Evolutionary conservation across 2,329 filamentous ascomycete species (phyloP).

Genomic region (Penicillium sp.): DNA sequence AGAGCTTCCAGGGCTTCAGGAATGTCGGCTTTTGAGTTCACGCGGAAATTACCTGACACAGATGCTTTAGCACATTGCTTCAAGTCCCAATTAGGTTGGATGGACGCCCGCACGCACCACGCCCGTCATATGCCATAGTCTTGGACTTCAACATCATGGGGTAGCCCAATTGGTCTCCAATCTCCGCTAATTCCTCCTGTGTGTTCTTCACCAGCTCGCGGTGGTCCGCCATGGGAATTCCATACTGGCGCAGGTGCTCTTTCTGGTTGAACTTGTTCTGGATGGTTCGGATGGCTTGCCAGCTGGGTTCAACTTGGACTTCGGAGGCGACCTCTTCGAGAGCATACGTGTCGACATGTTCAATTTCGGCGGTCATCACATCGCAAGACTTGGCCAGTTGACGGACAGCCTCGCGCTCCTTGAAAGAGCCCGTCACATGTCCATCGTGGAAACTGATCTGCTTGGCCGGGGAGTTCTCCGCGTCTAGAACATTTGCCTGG

Average conservation of each 20-base stretch:
- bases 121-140: conserved; percentile 88
- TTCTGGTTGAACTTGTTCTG: conserved; percentile 95
- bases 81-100: background rate
- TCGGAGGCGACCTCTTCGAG: conserved; percentile 72
- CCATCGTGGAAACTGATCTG: conserved; percentile 70
- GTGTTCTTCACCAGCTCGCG: conserved; percentile 58
- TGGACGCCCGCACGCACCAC: conserved; percentile 48
- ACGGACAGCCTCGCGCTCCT: conserved; percentile 70
- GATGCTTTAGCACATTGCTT: conserved; percentile 4
- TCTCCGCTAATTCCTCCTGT: conserved; percentile 55
- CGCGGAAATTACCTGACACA: conserved; percentile 56
- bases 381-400: conserved; percentile 71
- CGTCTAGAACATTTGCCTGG: conserved; percentile 72
- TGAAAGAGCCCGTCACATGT: conserved; percentile 84
- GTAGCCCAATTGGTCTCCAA: conserved; percentile 63
- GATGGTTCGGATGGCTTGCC: conserved; percentile 79
- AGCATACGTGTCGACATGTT: conserved; percentile 87
- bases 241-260: conserved; percentile 62
- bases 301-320: conserved; percentile 69
- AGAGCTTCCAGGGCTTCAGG: conserved; percentile 64
- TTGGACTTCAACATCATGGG: conserved; percentile 91
- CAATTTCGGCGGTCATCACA: conserved; percentile 87
- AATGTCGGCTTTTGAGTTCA: conserved; percentile 55
- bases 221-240: conserved; percentile 68
- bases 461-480: conserved; percentile 70